Conservation (phyloP, 495 filamentous ascomycete genomes). For the Aspergillus affinis region DNA sequence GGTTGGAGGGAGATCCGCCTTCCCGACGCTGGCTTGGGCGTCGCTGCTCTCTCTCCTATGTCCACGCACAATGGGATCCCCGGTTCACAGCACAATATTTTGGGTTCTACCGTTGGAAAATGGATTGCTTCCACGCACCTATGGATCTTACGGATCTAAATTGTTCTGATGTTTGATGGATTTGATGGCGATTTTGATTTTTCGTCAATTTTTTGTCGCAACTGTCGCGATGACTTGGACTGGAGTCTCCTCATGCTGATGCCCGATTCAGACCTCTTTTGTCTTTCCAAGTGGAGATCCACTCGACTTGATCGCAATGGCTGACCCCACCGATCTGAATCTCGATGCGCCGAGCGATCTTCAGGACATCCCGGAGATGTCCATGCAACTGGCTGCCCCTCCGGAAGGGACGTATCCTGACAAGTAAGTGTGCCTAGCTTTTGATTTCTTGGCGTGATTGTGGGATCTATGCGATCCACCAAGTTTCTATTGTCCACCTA, state of each 20-base stretch:
- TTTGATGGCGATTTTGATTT: constrained; percentile 10
- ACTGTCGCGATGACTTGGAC: background rate
- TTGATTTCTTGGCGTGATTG: background rate
- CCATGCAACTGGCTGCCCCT: constrained; percentile 44
- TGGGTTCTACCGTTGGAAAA: constrained; percentile 12
- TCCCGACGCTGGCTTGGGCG: constrained; percentile 11
- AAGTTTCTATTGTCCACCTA: background rate
- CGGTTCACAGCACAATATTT: constrained; percentile 15
- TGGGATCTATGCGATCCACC: background rate
- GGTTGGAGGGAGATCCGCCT: constrained; percentile 7
- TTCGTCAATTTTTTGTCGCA: constrained; percentile 6
- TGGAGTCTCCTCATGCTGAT: constrained; percentile 20
- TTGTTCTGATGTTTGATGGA: background rate
- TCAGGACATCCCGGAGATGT: constrained; percentile 48
- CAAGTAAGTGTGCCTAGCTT: constrained; percentile 33
- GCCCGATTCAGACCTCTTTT: constrained; percentile 14
- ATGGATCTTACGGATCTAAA: background rate
- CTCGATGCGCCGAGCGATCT: constrained; percentile 50
- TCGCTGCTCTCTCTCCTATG: constrained; percentile 24
- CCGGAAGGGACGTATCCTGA: constrained; percentile 48
- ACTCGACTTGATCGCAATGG: constrained; percentile 30
- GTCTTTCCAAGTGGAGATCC: constrained; percentile 11
- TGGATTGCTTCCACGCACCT: constrained; percentile 48
- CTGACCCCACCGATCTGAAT: constrained; percentile 45
- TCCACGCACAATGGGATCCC: constrained; percentile 39